phyloP scores from a whole-genome alignment of 805 yeast genomes.

The Suhomyces pyralidae region DNA sequence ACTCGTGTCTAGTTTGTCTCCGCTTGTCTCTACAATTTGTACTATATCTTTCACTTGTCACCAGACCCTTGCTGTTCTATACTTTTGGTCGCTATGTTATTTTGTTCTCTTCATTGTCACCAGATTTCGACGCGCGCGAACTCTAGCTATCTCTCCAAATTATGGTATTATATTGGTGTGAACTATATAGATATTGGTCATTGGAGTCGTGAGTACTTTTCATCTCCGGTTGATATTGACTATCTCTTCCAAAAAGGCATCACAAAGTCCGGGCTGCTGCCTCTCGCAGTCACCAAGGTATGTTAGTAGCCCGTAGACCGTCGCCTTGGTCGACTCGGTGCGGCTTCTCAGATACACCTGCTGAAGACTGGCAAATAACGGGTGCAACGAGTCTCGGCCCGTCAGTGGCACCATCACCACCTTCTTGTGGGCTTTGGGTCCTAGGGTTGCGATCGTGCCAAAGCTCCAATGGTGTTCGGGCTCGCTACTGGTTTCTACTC shows the following conservation, averaged over 20 bases:
- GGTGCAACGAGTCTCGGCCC: slow-evolving; percentile 7
- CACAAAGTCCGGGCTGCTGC: slow-evolving; percentile 60
- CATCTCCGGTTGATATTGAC: not conserved
- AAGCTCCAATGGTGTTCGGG: slow-evolving; percentile 16
- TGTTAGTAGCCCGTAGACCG: slow-evolving; percentile 43
- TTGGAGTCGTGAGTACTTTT: too few relatives aligned
- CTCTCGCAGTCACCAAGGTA: slow-evolving; percentile 46
- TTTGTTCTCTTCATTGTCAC: not conserved
- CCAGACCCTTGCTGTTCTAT: not conserved
- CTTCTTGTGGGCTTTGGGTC: not conserved
- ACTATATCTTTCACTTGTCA: not conserved
- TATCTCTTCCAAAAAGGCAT: slow-evolving; percentile 62
- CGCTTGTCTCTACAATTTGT: too few relatives aligned
- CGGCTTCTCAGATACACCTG: slow-evolving; percentile 53
- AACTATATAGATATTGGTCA: not conserved
- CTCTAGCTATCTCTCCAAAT: not conserved
- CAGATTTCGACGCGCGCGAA: not conserved
- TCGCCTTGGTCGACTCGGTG: slow-evolving; percentile 43
- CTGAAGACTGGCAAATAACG: slow-evolving; percentile 43
- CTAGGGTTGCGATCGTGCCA: slow-evolving; percentile 8
- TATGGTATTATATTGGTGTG: not conserved
- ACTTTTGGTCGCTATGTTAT: not conserved
- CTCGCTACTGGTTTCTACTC: not conserved
- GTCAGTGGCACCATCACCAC: slow-evolving; percentile 1
- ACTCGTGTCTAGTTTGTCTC: too few relatives aligned